Percentiles rank a stretch among this genome's conserved stretches.
phyloP scores from a whole-genome alignment of 495 filamentous ascomycete genomes.

The Penicillium antarcticum region DNA sequence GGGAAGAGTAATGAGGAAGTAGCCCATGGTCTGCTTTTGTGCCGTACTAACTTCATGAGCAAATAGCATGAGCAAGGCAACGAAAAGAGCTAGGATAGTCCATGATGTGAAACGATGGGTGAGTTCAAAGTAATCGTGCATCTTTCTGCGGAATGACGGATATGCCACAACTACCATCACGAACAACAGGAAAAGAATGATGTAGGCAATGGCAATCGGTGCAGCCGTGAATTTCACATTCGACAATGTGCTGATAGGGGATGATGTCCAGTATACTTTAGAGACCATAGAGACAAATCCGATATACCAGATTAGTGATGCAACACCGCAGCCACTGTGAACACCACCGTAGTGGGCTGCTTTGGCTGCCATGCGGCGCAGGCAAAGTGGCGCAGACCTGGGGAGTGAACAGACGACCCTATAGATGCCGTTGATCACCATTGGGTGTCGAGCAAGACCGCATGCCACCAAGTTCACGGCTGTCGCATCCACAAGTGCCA shows the following conservation, averaged over 20 bases:
- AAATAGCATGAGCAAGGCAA: slow-evolving; percentile 37
- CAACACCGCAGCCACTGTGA: slow-evolving; percentile 61
- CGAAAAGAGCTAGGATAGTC: slow-evolving; percentile 58
- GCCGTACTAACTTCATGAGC: slow-evolving; percentile 24
- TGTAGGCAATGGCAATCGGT: slow-evolving; percentile 14
- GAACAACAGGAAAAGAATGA: slow-evolving; percentile 25
- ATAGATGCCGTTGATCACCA: slow-evolving; percentile 65
- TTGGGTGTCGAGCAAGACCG: slow-evolving; percentile 61
- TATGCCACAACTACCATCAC: slow-evolving; percentile 35
- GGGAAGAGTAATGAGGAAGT: slow-evolving; percentile 48
- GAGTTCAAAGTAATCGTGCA: slow-evolving; percentile 65
- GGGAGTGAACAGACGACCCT: slow-evolving; percentile 52
- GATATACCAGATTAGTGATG: slow-evolving; percentile 64
- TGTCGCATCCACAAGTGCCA: slow-evolving; percentile 33
- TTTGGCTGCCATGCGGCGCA: slow-evolving; percentile 59
- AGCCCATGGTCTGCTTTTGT: slow-evolving; percentile 12
- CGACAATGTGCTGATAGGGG: slow-evolving; percentile 14
- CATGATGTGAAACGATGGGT: slow-evolving; percentile 68
- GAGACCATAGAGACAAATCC: slow-evolving; percentile 43
- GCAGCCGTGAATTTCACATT: slow-evolving; percentile 13
- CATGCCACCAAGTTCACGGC: slow-evolving; percentile 39
- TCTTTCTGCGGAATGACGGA: slow-evolving; percentile 49
- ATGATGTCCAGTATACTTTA: slow-evolving; percentile 23
- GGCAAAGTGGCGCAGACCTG: slow-evolving; percentile 50
- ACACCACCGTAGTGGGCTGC: slow-evolving; percentile 71